phyloP scores from a whole-genome alignment of 179 eudicot genomes.

The Silene coronaria region DNA sequence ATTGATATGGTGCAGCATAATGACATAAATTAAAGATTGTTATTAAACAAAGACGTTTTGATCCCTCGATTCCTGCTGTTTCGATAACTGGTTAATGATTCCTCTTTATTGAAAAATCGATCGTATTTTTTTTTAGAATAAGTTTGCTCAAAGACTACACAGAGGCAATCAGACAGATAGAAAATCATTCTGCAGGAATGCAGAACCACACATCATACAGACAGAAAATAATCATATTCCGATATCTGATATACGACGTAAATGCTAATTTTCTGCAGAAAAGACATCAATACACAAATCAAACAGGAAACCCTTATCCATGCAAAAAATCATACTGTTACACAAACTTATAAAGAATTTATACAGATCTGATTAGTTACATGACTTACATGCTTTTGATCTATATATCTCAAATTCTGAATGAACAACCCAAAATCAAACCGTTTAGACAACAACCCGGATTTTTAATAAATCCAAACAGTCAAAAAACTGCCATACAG shows the following conservation, averaged over 20 bases:
- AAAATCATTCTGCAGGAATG: slow-evolving; percentile 11
- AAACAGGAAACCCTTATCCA: background rate
- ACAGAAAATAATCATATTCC: background rate
- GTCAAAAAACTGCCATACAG: slow-evolving; percentile 2
- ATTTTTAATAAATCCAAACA: slow-evolving; percentile 4
- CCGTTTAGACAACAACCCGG: slow-evolving; percentile 25
- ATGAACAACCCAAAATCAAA: slow-evolving; percentile 27
- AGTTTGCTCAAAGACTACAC: slow-evolving; percentile 13
- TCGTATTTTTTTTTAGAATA: slow-evolving; percentile 5
- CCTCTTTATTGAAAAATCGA: background rate
- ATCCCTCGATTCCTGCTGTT: background rate
- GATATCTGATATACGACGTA: background rate
- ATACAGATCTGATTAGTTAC: slow-evolving; percentile 24
- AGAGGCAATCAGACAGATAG: slow-evolving; percentile 10
- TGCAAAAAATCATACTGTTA: slow-evolving; percentile 1
- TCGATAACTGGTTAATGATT: slow-evolving; percentile 14
- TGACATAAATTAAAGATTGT: background rate
- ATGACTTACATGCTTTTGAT: slow-evolving; percentile 30
- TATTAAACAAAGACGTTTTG: background rate
- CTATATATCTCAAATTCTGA: slow-evolving; percentile 26
- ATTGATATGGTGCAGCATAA: background rate
- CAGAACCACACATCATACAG: slow-evolving; percentile 6
- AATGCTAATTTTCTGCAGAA: background rate
- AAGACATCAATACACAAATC: background rate
- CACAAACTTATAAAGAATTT: background rate